Evolutionary conservation across 805 yeast species (phyloP), one percentile per base, ranked within the genome.

Genomic region (Komagataella kurtzmanii): DNA sequence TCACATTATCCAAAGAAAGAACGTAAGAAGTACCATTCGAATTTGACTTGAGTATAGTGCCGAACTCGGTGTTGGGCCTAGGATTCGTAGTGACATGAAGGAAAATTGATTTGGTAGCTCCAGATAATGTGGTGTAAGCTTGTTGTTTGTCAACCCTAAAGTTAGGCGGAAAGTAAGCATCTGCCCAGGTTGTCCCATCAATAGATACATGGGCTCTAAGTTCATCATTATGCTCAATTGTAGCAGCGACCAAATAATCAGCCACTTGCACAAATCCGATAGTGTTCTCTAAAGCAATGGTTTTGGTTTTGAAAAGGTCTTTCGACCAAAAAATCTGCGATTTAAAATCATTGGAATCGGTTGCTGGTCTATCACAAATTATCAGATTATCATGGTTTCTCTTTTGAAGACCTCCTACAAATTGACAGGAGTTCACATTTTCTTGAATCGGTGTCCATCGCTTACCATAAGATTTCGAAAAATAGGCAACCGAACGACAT

Each of bases 21-120:
- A 85, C 88, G 63, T 85, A 90, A 2, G 85, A 81, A 1, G 95
- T 85, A 54, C 98, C 98, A 57, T 86, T 84, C 14, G 85, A 82
- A 65, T 89, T 88, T 1, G 96, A 87, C 62, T 90, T 89, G 61
- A 90, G 69, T 17, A 90, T 67, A 1, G 86, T 70, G 12, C 97
- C 97, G 62, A 65, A 81, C 58, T 86, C 90, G n/a, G 71, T 63
- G 8, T 76, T 79, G 2, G 59, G 50, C 44, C 70, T 70, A 21
- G 69, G 64, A 57, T 73, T 73, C 0, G 89, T 83, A 5, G 95
- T 85, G 8, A 88, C 83, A 62, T 87, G 96, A 64, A 90, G 61
- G 66, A 87, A 83, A 7, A 90, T 72, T 0, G 95, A 75, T 23
- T 81, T 76, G 0, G 87, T 72, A 24, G 74, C 71, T 0, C 91